phyloP scores from a whole-genome alignment of 306 rosid genomes.

The Sechiopsis laciniata region DNA sequence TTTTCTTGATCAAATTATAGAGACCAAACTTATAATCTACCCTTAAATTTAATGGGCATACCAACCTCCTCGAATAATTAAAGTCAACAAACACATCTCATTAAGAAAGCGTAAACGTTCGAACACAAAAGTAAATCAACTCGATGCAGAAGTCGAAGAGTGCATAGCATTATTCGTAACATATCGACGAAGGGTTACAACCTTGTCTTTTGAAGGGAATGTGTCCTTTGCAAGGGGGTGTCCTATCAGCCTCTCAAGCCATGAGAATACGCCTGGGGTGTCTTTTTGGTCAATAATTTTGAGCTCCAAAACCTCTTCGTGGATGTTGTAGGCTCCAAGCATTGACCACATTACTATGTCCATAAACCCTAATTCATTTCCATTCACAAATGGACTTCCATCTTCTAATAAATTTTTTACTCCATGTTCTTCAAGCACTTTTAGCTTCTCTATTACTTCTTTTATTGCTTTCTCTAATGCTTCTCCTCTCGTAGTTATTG shows the following conservation, averaged over 20 bases:
- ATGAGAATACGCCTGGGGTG: constrained; percentile 24
- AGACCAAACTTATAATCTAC: too few relatives aligned
- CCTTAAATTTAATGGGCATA: too few relatives aligned
- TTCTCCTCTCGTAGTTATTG: constrained; percentile 20
- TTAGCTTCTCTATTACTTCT: constrained; percentile 17
- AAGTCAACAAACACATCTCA: too few relatives aligned
- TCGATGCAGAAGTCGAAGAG: background rate
- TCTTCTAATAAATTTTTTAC: constrained; percentile 20
- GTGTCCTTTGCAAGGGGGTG: constrained; percentile 18
- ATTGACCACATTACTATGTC: constrained; percentile 20
- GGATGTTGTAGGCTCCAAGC: constrained; percentile 22
- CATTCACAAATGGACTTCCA: constrained; percentile 13
- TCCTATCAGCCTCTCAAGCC: constrained; percentile 20
- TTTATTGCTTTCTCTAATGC: constrained; percentile 24
- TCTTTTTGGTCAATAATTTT: constrained; percentile 22
- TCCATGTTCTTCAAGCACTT: constrained; percentile 24
- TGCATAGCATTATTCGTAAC: background rate
- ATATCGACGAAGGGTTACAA: constrained; percentile 8
- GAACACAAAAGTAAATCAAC: too few relatives aligned
- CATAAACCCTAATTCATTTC: constrained; percentile 21
- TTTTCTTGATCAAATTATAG: too few relatives aligned
- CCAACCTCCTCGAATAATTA: too few relatives aligned
- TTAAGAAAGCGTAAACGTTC: too few relatives aligned
- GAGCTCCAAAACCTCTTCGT: constrained; percentile 29
- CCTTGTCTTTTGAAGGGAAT: constrained; percentile 26